Conservation (phyloP, 257 asterid genomes). For the Nemophila menziesii region DNA sequence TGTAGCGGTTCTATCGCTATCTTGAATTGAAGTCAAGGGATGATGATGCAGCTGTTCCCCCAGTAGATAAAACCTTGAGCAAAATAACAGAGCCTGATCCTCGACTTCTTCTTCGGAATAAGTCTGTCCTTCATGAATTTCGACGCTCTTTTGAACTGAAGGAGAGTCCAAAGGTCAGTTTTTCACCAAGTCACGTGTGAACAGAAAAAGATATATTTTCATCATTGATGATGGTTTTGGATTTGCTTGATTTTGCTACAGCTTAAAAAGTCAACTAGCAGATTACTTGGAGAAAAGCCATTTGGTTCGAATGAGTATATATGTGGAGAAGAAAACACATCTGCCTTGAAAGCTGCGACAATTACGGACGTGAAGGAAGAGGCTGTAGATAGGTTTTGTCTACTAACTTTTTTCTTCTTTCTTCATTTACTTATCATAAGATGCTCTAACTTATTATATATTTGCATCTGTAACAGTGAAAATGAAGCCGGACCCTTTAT, state of each 20-base stretch:
- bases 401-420: conserved; percentile 1
- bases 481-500: conserved; percentile 36
- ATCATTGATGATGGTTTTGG: conserved; percentile 7
- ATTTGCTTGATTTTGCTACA: conserved; percentile 29
- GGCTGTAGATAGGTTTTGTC: conserved; percentile 69
- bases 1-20: conserved; percentile 59
- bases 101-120: conserved; percentile 42
- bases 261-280: conserved; percentile 74
- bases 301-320: conserved; percentile 56
- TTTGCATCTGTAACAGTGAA: conserved; percentile 34
- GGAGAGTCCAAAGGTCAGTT: conserved; percentile 79
- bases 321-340: conserved; percentile 39
- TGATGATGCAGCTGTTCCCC: conserved; percentile 67
- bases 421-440: background rate
- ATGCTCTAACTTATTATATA: conserved; percentile 5
- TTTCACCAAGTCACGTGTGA: too few species aligned
- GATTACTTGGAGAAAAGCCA: conserved; percentile 53
- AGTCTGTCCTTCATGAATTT: conserved; percentile 52
- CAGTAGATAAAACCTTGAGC: conserved; percentile 70
- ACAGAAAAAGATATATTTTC: background rate
- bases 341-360: conserved; percentile 41
- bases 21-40: conserved; percentile 81
- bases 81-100: conserved; percentile 71
- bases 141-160: conserved; percentile 54
- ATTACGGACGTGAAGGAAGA: conserved; percentile 53